Evolutionary conservation across 2,329 filamentous ascomycete genomes (phyloP).

Genomic region (Curvularia hawaiiensis): DNA sequence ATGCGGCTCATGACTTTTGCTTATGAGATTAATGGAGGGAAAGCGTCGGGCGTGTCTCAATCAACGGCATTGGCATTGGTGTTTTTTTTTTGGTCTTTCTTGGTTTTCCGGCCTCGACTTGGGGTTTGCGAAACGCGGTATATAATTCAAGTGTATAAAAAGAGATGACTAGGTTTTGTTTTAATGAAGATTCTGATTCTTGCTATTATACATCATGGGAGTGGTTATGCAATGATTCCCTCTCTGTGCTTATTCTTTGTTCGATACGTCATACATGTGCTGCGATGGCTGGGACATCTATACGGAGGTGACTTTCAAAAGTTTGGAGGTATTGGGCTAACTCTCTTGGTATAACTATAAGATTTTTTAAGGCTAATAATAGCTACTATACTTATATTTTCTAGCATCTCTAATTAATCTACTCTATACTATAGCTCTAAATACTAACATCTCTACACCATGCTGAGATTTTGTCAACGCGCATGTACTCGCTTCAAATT

Average conservation of each 20-base stretch:
- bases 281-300: background rate
- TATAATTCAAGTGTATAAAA: background rate
- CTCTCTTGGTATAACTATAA: too few relatives aligned
- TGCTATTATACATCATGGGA: background rate
- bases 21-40: background rate
- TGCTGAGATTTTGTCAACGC: too few relatives aligned
- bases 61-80: conserved; percentile 3
- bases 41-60: background rate
- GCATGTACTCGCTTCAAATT: too few relatives aligned
- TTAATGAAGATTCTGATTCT: background rate
- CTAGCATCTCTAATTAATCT: too few relatives aligned
- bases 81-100: background rate
- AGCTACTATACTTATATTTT: too few relatives aligned
- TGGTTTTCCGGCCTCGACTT: background rate
- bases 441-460: too few relatives aligned
- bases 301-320: too few relatives aligned
- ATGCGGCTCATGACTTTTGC: conserved; percentile 2
- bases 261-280: background rate
- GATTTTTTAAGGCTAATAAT: too few relatives aligned
- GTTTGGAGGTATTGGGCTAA: too few relatives aligned
- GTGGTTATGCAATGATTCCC: background rate
- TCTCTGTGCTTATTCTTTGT: background rate
- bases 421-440: too few relatives aligned
- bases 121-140: background rate
- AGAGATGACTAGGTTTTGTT: background rate